Evolutionary conservation across 768 basidiomycete species (phyloP).

Genomic region (Mycena amicta): DNA sequence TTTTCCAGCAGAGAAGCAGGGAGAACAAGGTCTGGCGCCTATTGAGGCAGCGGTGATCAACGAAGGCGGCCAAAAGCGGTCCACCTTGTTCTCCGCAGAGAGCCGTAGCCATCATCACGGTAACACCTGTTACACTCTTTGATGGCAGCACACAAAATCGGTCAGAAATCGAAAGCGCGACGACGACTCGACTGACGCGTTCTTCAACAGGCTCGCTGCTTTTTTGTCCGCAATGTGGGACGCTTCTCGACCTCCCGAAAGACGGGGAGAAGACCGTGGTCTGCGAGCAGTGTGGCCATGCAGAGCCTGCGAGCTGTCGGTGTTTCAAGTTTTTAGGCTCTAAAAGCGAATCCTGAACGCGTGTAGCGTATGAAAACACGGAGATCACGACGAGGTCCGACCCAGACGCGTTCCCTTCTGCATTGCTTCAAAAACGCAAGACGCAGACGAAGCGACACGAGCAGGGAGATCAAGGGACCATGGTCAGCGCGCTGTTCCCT

Average conservation of each 20-base stretch:
- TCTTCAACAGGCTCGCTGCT: conserved; percentile 73
- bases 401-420: conserved; percentile 92
- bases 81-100: not conserved
- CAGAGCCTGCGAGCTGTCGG: conserved; percentile 90
- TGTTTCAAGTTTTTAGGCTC: conserved; percentile 29
- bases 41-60: conserved; percentile 4
- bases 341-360: not conserved
- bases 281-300: conserved; percentile 88
- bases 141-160: conserved; percentile 37
- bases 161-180: conserved; percentile 28
- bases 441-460: conserved; percentile 85
- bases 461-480: conserved; percentile 63
- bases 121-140: not conserved
- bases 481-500: conserved; percentile 33
- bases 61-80: not conserved
- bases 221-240: conserved; percentile 94
- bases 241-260: conserved; percentile 79
- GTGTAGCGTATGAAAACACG: conserved; percentile 86
- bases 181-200: conserved; percentile 6
- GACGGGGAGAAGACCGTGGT: conserved; percentile 72
- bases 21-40: conserved; percentile 2
- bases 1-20: not conserved
- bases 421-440: conserved; percentile 82
- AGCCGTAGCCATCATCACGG: too few species aligned
- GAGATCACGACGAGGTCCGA: conserved; percentile 89